Evolutionary conservation across 2,329 filamentous ascomycete genomes (phyloP), one percentile per base, ranked within the genome.

Genomic region (Metarhizium album): DNA sequence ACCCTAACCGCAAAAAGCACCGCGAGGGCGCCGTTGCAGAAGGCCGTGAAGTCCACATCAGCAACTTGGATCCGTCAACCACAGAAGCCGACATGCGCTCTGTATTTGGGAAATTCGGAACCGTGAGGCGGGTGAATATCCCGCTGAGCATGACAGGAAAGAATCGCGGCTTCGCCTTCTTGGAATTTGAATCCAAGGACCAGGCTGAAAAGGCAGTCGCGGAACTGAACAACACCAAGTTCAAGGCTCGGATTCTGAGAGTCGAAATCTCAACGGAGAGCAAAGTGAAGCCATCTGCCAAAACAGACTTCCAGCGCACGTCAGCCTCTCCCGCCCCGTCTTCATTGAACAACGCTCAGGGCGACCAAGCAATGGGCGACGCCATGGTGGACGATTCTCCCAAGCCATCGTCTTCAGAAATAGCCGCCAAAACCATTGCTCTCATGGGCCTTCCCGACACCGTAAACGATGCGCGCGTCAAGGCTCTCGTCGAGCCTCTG

Each of bases 401-500:
- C 42, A 62, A 62, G 13, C 71, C 74, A 18, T 72, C 74, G 1
- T 66, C 70, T 7, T 65, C 65, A 5, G 75, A 81, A 16, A 76
- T 80, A 20, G 67, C 73, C 29, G 79, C 83, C 47, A 83, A 89
- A 48, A 93, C 87, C 1, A 76, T 97, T 47, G 85, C 84, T 9
- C 72, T 98, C 27, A 80, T 96, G 68, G 86, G 90, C 55, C 73
- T 98, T 1, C 89, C 93, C 0, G 93, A 97, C 62, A 97, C 90
- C 0, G 81, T 97, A 60, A 96, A 94, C 57, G 88, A 95, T 60
- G 82, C 86, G 1, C 87, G 90, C 29, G 80, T 98, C 50, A 80
- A 80, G 43, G 76, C 82, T 0, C 71, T 94, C 2, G 82, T 86
- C 8, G 84, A 89, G 58, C 76, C 81, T 1, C 76, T 83, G 43